Evolutionary conservation across 2,329 filamentous ascomycete genomes (phyloP).

Genomic region (Fusarium siculi): DNA sequence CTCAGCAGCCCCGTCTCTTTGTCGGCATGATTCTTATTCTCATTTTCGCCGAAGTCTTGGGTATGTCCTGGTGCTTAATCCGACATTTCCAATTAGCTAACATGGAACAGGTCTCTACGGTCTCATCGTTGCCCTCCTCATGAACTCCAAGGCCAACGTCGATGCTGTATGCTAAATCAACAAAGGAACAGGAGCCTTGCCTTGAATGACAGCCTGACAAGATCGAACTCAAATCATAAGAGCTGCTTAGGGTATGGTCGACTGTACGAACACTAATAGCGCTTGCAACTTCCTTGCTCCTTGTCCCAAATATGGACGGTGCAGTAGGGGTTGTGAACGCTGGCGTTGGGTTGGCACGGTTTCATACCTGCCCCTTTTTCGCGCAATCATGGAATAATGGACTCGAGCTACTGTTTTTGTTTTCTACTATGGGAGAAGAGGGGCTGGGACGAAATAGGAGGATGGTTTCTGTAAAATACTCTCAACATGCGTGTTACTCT

Average conservation of each 20-base stretch:
- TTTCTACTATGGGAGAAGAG: conserved; percentile 37
- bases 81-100: conserved; percentile 35
- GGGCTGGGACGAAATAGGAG: conserved; percentile 35
- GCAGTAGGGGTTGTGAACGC: conserved; percentile 35
- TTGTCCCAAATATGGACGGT: conserved; percentile 16
- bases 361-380: conserved; percentile 29
- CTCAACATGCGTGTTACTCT: conserved; percentile 56
- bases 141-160: conserved; percentile 92
- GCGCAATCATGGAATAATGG: conserved; percentile 42
- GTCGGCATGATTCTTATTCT: conserved; percentile 99
- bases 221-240: conserved; percentile 46
- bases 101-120: conserved; percentile 86
- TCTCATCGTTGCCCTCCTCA: conserved; percentile 97
- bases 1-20: conserved; percentile 86
- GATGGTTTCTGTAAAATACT: conserved; percentile 62
- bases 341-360: conserved; percentile 38
- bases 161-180: conserved; percentile 64
- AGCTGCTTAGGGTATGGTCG: conserved; percentile 36
- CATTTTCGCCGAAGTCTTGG: conserved; percentile 99
- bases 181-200: conserved; percentile 9
- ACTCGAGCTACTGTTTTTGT: conserved; percentile 32
- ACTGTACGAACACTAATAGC: conserved; percentile 38
- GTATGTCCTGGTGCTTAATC: conserved; percentile 62
- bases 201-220: conserved; percentile 50
- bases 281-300: conserved; percentile 35